These are phyloP conservation scores for Conticribra weissflogii DNA, from an alignment of 108 stramenopile species.

Conservation along the genomic window DNA sequence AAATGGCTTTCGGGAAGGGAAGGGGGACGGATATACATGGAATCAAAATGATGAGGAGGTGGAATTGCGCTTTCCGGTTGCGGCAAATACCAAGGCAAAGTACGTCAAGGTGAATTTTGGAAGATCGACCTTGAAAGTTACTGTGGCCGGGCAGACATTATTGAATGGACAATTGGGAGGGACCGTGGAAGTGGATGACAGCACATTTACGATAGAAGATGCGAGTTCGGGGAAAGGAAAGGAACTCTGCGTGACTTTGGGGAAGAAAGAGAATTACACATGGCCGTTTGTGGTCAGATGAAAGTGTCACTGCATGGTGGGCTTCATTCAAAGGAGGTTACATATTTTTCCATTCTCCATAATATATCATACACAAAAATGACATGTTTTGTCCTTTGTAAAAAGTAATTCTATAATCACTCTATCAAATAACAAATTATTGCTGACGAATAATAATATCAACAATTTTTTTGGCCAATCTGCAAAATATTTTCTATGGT, in stretches of 20 bases:
- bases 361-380: no score
- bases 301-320: no score
- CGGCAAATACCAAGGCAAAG: constrained; percentile 55
- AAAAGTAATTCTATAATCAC: no score
- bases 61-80: constrained; percentile 68
- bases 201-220: constrained; percentile 71
- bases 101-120: constrained; percentile 73
- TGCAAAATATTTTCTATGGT: no score
- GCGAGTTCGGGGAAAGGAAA: constrained; percentile 27
- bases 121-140: constrained; percentile 51
- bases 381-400: no score
- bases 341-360: no score
- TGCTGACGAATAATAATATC: no score
- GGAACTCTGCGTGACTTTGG: constrained; percentile 65
- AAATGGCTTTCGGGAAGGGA: constrained; percentile 25
- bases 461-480: no score
- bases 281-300: constrained; percentile 37
- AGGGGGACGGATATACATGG: constrained; percentile 63
- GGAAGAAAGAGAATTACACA: constrained; percentile 45
- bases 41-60: constrained; percentile 78
- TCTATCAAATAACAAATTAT: no score
- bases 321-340: no score
- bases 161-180: constrained; percentile 55
- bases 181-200: constrained; percentile 56
- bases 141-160: constrained; percentile 56